phyloP scores from a whole-genome alignment of 140 eudicot species.

The Cichorium intybus region DNA sequence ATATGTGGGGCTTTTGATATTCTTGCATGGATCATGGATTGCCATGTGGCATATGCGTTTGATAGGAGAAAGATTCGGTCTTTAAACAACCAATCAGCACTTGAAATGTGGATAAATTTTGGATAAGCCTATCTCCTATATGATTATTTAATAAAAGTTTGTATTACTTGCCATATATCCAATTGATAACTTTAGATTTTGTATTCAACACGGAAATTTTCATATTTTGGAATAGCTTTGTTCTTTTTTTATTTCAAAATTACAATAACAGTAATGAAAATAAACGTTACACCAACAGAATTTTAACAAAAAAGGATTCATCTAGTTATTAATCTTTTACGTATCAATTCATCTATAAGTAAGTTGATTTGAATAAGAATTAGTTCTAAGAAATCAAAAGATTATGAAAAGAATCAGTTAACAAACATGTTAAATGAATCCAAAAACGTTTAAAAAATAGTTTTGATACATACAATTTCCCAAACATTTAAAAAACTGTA shows the following conservation, averaged over 20 bases:
- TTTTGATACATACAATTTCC: no score
- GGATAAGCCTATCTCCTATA: not conserved
- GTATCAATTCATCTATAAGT: no score
- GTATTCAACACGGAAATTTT: not conserved
- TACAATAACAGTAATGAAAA: not conserved
- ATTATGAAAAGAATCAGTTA: no score
- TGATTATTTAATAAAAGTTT: not conserved
- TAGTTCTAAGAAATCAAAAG: no score
- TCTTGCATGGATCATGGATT: not conserved
- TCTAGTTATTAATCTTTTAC: no score
- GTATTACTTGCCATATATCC: no score
- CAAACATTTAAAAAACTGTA: no score
- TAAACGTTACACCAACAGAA: no score
- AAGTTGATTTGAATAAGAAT: no score
- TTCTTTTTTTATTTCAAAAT: not conserved
- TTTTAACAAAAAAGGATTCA: no score
- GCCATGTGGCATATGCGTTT: not conserved
- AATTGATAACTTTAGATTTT: not conserved
- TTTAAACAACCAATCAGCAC: not conserved
- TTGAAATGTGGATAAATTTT: not conserved
- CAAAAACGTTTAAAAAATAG: no score
- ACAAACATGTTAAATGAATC: no score
- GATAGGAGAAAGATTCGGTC: not conserved
- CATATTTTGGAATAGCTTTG: not conserved
- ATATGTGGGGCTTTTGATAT: not conserved